Conservation (phyloP, 2,329 filamentous ascomycete species). For the Neofusicoccum parvum region DNA sequence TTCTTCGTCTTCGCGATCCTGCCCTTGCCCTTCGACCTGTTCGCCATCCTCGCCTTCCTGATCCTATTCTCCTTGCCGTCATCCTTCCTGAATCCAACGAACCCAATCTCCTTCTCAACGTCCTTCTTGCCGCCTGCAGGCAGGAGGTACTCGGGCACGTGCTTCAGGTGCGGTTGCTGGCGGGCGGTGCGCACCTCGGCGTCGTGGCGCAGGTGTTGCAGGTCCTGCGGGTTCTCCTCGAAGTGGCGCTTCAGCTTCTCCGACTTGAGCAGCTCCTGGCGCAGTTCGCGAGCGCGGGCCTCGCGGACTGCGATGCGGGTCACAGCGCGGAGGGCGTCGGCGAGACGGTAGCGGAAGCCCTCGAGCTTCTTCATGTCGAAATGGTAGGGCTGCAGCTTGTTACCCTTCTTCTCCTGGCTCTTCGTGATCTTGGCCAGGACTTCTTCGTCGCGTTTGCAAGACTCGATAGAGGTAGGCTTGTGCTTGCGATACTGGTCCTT, state of each 20-base stretch:
- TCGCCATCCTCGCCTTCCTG: slow-evolving; percentile 48
- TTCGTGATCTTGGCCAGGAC: slow-evolving; percentile 77
- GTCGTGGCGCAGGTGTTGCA: slow-evolving; percentile 87
- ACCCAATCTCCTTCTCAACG: slow-evolving; percentile 69
- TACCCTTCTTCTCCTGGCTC: slow-evolving; percentile 75
- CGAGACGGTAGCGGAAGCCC: slow-evolving; percentile 91
- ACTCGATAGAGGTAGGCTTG: slow-evolving; percentile 76
- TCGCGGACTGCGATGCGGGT: slow-evolving; percentile 89
- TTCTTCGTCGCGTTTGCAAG: slow-evolving; percentile 80
- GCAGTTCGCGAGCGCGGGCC: slow-evolving; percentile 82
- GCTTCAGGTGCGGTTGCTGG: slow-evolving; percentile 86
- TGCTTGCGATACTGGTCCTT: slow-evolving; percentile 83
- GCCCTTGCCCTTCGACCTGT: slow-evolving; percentile 50
- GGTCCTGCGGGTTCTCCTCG: slow-evolving; percentile 90
- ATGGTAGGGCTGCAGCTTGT: slow-evolving; percentile 84
- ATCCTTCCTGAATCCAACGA: slow-evolving; percentile 66
- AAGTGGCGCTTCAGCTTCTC: slow-evolving; percentile 95
- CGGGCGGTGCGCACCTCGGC: slow-evolving; percentile 80
- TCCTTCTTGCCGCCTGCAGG: slow-evolving; percentile 72
- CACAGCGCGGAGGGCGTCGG: slow-evolving; percentile 85
- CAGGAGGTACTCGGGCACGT: slow-evolving; percentile 91
- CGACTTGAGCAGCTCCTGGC: slow-evolving; percentile 86
- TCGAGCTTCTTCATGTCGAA: slow-evolving; percentile 96
- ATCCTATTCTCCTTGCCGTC: slow-evolving; percentile 44
- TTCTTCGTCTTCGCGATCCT: slow-evolving; percentile 56